Evolutionary conservation across 352 stramenopile genomes (phyloP), one percentile per base, ranked within the genome.

Genomic region (Globisporangium mamillatum): DNA sequence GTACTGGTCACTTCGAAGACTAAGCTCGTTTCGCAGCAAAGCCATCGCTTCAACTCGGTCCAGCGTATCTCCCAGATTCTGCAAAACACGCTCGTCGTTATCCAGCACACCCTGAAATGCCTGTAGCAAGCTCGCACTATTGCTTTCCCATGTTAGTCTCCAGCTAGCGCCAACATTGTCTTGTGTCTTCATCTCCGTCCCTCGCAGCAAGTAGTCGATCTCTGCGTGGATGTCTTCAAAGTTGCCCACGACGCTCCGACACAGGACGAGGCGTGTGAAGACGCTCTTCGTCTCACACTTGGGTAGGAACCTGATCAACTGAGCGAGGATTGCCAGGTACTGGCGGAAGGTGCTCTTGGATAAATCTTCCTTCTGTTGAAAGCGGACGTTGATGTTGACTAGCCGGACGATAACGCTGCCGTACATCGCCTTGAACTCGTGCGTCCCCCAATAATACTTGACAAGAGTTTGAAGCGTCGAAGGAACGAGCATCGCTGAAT

Each of bases 361-460:
- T 5, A 50, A 14, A 9, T 9, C 5, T 7, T 22, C 41, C 0
- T 50, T 18, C n/a, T 50, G n/a, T 18, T 6, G n/a, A 22, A 53
- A 10, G n/a, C 38, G 22, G 2, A 27, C 22, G 58, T 64, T 41
- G 22, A 64, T 46, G 12, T 29, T n/a, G 7, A 25, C 36, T 7
- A 64, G 6, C 3, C 36, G 58, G 20, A 41, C 20, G 2, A 27
- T 24, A 10, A 54, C 14, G 24, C 38, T 50, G 1, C 2, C 32
- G n/a, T 38, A 64, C 58, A 64, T 64, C 8, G 38, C 27, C 22
- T 18, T 27, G 22, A 64, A 52, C 58, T 64, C 58, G n/a, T 46
- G 58, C 1, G 32, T 32, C 9, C 34, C 10, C 36, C 8, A 8
- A 18, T 34, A 41, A 14, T 41, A 54, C 22, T 20, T 20, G 36